Base-by-base conservation (phyloP, 2,329 filamentous ascomycete genomes). In the Beauveria sp. region DNA sequence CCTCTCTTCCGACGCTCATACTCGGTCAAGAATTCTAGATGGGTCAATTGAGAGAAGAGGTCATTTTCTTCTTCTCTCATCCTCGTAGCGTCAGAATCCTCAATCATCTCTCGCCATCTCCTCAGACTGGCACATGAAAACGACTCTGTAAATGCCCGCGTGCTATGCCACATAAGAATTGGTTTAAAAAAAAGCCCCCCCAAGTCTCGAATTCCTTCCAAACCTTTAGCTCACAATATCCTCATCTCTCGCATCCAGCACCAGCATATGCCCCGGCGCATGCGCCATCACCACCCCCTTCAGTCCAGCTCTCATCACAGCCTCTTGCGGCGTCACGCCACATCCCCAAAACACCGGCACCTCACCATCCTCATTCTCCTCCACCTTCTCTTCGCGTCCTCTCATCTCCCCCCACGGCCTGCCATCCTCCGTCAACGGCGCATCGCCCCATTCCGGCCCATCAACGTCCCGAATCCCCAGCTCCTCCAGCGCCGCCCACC, bases 291-390 rank as follows among this genome's bases (percentile, higher is more conserved):
- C 76, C 1, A 76, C 74, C 0, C 85, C 85, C 52, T 80, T 67
- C 51, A 86, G 66, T 8, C 69, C 72, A 5, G 83, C 82, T 61
- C 74, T 76, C 77, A 85, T 80, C 1, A 88, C 82, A 16, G 84
- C 84, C 67, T 86, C 80, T 67, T 88, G 85, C 2, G 86, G 84
- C 43, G 85, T 88, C 12, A 88, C 84, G 40, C 85, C 85, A 67
- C 85, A 88, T 0, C 83, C 85, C 84, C 85, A 83, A 64, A 85
- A 85, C 4, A 84, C 78, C 0, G 82, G 82, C 34, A 85, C 74
- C 28, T 79, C 73, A 2, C 66, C 67, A 1, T 78, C 74, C 16
- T 76, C 72, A 22, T 70, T 71, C 18, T 69, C 65, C 1, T 69
- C 60, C 28, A 71, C 69, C 18, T 43, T 12, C 26, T 40, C 26